phyloP scores from a whole-genome alignment of 371 early-diverging fungal species.

The Syncephalis plumigaleata region DNA sequence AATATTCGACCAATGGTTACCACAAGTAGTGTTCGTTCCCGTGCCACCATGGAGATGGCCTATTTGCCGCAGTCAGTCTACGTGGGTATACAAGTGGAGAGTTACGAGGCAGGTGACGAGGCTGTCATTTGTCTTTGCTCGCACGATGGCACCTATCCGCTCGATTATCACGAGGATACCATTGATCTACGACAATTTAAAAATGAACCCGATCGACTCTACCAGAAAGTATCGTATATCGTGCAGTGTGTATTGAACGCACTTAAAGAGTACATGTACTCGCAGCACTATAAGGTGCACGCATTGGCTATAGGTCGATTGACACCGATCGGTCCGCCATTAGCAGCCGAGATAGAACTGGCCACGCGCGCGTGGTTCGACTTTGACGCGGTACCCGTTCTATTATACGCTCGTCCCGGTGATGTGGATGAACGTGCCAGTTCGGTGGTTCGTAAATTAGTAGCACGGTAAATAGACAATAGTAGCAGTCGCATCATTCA shows the following conservation, averaged over 20 bases:
- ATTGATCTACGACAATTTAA: conserved; percentile 4
- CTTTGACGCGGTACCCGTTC: conserved; percentile 52
- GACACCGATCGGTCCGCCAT: conserved; percentile 10
- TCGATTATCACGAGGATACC: conserved; percentile 24
- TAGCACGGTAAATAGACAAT: conserved; percentile 28
- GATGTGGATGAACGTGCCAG: conserved; percentile 52
- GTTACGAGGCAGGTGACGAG: conserved; percentile 12
- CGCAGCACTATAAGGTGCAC: conserved; percentile 34
- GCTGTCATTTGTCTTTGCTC: conserved; percentile 24
- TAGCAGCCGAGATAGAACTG: conserved; percentile 10
- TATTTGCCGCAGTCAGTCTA: conserved; percentile 26
- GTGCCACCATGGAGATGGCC: too few species aligned
- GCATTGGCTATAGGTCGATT: conserved; percentile 22
- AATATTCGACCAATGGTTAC: too few species aligned
- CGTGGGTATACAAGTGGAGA: conserved; percentile 28
- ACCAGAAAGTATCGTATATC: conserved; percentile 11
- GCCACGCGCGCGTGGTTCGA: conserved; percentile 52
- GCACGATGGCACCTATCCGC: conserved; percentile 38
- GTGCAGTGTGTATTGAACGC: conserved; percentile 18
- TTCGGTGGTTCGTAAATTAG: conserved; percentile 48
- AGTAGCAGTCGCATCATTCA: not conserved
- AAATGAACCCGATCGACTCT: not conserved
- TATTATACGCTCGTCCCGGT: conserved; percentile 30
- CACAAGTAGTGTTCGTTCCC: too few species aligned
- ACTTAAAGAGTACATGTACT: conserved; percentile 18